These are phyloP conservation scores for Hippophae rhamnoides DNA, from an alignment of 306 rosid species.

Conservation along the genomic window DNA sequence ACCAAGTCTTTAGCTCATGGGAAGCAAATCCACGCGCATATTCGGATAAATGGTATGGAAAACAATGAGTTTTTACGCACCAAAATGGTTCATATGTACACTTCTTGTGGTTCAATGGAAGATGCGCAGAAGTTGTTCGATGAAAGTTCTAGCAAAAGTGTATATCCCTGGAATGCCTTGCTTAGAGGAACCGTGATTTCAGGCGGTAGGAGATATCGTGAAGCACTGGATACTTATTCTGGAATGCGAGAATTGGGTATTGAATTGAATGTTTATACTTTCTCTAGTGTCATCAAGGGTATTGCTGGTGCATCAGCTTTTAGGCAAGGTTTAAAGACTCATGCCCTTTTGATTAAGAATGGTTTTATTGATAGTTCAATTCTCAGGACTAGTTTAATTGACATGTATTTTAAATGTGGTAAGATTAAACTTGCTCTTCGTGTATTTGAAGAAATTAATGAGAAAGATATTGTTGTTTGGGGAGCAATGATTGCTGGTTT, in stretches of 20 bases:
- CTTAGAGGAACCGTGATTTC: constrained; percentile 62
- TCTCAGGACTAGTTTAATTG: constrained; percentile 34
- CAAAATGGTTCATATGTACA: constrained; percentile 47
- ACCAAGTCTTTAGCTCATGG: constrained; percentile 35
- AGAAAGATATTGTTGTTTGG: constrained; percentile 55
- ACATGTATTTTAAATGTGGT: constrained; percentile 40
- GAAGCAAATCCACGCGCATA: constrained; percentile 35
- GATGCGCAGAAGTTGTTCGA: constrained; percentile 47
- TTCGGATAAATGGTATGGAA: constrained; percentile 53
- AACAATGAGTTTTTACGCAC: constrained; percentile 40
- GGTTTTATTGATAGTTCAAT: constrained; percentile 50
- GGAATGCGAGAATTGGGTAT: constrained; percentile 59
- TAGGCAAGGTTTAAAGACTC: constrained; percentile 55
- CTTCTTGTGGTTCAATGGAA: constrained; percentile 44
- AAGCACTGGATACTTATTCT: constrained; percentile 30
- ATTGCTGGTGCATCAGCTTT: constrained; percentile 63
- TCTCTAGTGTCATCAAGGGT: constrained; percentile 64
- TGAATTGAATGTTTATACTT: constrained; percentile 63
- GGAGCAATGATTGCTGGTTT: constrained; percentile 58
- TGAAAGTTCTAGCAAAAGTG: constrained; percentile 35
- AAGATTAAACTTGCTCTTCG: constrained; percentile 36
- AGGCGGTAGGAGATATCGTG: constrained; percentile 39
- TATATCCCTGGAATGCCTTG: constrained; percentile 67
- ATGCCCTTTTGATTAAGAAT: constrained; percentile 61
- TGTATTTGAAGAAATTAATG: constrained; percentile 44